phyloP scores from a whole-genome alignment of 2,329 filamentous ascomycete genomes.

The Rhinocladiella mackenziei region DNA sequence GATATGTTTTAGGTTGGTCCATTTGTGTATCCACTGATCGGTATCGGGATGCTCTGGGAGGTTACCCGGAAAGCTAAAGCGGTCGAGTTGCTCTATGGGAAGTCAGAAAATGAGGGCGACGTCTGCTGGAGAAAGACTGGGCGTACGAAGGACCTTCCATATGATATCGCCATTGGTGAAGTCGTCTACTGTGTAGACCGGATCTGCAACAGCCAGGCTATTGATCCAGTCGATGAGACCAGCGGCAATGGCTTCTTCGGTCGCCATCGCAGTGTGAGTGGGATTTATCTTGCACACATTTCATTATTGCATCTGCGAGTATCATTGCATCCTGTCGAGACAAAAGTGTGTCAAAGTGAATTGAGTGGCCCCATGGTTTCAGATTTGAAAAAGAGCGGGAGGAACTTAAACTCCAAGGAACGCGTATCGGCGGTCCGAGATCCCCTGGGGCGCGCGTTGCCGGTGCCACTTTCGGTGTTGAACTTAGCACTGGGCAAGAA shows the following conservation, averaged over 20 bases:
- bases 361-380: slow-evolving; percentile 17
- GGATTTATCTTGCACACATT: slow-evolving; percentile 9
- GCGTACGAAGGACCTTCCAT: slow-evolving; percentile 42
- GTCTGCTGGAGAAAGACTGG: background rate
- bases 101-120: slow-evolving; percentile 11
- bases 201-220: slow-evolving; percentile 26
- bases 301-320: slow-evolving; percentile 16
- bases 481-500: background rate
- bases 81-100: slow-evolving; percentile 44
- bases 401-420: no score
- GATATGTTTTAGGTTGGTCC: slow-evolving; percentile 48
- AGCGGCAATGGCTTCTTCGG: slow-evolving; percentile 44
- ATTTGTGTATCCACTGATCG: slow-evolving; percentile 47
- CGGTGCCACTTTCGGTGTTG: background rate
- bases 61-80: slow-evolving; percentile 46
- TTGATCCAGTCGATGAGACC: slow-evolving; percentile 46
- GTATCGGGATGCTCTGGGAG: slow-evolving; percentile 43
- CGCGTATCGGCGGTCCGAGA: no score
- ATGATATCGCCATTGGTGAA: slow-evolving; percentile 44
- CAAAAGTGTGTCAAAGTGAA: background rate
- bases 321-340: background rate
- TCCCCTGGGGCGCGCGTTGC: slow-evolving; percentile 4
- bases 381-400: slow-evolving; percentile 5
- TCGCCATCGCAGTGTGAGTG: slow-evolving; percentile 37
- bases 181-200: slow-evolving; percentile 33